These are phyloP conservation scores for Piper betle DNA, from an alignment of 164 flowering plant species.

Conservation along the genomic window DNA sequence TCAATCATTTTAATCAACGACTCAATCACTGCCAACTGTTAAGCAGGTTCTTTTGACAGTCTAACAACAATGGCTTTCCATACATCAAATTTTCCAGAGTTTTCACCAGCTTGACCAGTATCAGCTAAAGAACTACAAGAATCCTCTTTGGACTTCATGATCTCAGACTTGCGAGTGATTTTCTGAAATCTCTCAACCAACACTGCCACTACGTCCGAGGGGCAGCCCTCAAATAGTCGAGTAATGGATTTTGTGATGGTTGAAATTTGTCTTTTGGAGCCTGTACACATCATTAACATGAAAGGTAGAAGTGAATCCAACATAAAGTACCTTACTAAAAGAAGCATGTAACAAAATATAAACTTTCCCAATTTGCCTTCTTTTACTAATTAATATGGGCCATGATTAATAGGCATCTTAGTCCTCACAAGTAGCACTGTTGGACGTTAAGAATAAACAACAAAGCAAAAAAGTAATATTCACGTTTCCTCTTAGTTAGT, in stretches of 20 bases:
- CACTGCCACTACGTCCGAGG: conserved; percentile 43
- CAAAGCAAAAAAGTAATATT: conserved; percentile 7
- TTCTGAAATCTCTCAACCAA: conserved; percentile 36
- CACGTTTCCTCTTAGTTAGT: conserved; percentile 33
- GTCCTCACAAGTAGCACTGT: neutral
- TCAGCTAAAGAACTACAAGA: conserved; percentile 12
- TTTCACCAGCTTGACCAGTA: conserved; percentile 3
- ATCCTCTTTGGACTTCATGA: conserved; percentile 10
- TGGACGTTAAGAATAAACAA: neutral
- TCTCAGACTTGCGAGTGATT: conserved; percentile 20
- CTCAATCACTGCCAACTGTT: conserved; percentile 40
- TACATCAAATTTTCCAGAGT: conserved; percentile 22
- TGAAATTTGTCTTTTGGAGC: conserved; percentile 27
- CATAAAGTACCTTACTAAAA: neutral
- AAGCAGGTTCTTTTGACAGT: conserved; percentile 52
- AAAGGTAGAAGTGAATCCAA: neutral
- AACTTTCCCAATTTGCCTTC: too few relatives aligned
- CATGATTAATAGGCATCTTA: neutral
- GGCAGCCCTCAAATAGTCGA: conserved; percentile 43
- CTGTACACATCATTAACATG: neutral
- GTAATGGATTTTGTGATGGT: conserved; percentile 31
- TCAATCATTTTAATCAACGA: conserved; percentile 46
- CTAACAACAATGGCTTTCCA: conserved; percentile 47
- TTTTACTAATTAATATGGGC: neutral
- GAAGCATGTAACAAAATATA: neutral